Evolutionary conservation across 306 rosid genomes (phyloP), one percentile per base, ranked within the genome.

Genomic region (Ammopiptanthus mongolicus): DNA sequence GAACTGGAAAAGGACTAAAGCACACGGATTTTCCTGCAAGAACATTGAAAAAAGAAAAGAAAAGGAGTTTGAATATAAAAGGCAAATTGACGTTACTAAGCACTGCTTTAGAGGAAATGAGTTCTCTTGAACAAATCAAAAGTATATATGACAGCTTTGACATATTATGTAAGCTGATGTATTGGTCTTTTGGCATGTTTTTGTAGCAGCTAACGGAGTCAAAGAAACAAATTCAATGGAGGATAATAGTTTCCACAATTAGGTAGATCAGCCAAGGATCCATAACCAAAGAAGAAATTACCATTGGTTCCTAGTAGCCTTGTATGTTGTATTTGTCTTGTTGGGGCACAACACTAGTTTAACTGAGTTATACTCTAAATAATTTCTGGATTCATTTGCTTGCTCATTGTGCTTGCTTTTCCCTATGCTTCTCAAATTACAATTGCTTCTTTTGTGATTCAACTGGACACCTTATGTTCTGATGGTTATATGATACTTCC

Each of bases 401-500:
- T 63, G 13, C 66, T 56, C 39, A 47, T 15, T 51, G 6, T 71
- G 65, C 53, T 8, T 65, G 25, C 62, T 21, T 65, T 9, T 53
- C 19, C 57, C 12, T 48, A 13, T 75, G 55, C 31, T 75, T 75
- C 65, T 78, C 15, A 41, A 78, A 66, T 56, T 68, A 15, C 46
- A 50, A 48, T 55, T 70, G 29, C 69, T 29, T 39, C 23, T 23
- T 87, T 7, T 14, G 63, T 55, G 68, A 55, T 83, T 76, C 61
- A 12, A 63, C 8, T 17, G 44, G 61, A 67, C 17, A 60, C 28
- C 44, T 42, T 75, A 75, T 39, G 52, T 70, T 69, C 28, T 65
- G 25, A 58, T 53, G 76, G 58, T 65, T 34, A 64, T 47, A 55
- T 67, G 81, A 70, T 66, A 65, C 62, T 42, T 62, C 29, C 29